These are phyloP conservation scores for Exophiala viscosa DNA, from an alignment of 2,329 filamentous ascomycete genomes.

Conservation along the genomic window DNA sequence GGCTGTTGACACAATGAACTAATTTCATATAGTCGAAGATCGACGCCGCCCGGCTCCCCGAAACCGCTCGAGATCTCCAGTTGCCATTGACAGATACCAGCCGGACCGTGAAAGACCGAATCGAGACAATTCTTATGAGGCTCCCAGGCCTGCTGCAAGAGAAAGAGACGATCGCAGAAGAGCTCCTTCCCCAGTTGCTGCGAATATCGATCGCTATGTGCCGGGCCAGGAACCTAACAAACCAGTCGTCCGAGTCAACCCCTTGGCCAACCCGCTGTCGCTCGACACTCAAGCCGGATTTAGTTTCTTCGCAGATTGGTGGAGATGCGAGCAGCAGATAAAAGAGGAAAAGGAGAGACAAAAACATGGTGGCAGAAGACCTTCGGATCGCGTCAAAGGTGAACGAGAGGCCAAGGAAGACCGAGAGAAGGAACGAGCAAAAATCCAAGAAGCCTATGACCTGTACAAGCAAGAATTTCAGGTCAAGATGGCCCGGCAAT, in stretches of 20 bases:
- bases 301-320: conserved; percentile 67
- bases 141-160: conserved; percentile 39
- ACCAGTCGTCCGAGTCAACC: conserved; percentile 53
- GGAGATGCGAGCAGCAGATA: conserved; percentile 60
- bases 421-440: conserved; percentile 58
- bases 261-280: conserved; percentile 58
- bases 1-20: not conserved
- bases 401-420: conserved; percentile 62
- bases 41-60: conserved; percentile 44
- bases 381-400: conserved; percentile 55
- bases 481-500: conserved; percentile 74
- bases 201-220: conserved; percentile 63
- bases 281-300: conserved; percentile 65
- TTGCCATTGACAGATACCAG: conserved; percentile 62
- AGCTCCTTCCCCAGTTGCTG: conserved; percentile 54
- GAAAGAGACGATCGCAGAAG: conserved; percentile 57
- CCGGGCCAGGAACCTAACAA: conserved; percentile 57
- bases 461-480: conserved; percentile 64
- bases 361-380: conserved; percentile 56
- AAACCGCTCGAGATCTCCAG: conserved; percentile 57
- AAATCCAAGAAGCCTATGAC: conserved; percentile 64
- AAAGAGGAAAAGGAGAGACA: conserved; percentile 62
- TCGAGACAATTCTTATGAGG: conserved; percentile 57
- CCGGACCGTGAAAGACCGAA: conserved; percentile 47
- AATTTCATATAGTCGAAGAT: conserved; percentile 32